phyloP scores from a whole-genome alignment of 495 filamentous ascomycete species.

The Penicillium goetzii region DNA sequence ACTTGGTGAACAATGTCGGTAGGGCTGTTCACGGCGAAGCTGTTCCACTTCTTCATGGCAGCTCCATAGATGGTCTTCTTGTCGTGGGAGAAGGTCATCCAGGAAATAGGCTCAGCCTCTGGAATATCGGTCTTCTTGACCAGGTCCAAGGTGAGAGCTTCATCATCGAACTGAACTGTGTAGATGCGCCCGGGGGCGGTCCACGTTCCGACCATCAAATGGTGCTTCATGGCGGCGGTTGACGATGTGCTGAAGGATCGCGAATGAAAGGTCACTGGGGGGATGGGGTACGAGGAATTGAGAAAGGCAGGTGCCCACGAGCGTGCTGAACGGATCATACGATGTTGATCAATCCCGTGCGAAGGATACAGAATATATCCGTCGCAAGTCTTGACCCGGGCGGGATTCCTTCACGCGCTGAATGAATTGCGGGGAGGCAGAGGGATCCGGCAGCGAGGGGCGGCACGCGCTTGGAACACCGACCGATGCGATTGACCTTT shows the following conservation, averaged over 20 bases:
- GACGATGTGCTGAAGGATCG: conserved; percentile 26
- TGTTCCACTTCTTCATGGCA: conserved; percentile 88
- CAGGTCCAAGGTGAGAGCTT: conserved; percentile 67
- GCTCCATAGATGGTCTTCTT: conserved; percentile 85
- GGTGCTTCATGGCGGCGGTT: conserved; percentile 66
- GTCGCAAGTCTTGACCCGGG: conserved; percentile 15
- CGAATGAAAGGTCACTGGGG: background rate
- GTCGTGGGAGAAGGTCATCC: conserved; percentile 85
- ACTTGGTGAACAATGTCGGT: conserved; percentile 75
- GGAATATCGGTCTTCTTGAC: conserved; percentile 80
- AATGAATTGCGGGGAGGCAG: conserved; percentile 13
- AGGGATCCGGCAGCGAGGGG: conserved; percentile 22
- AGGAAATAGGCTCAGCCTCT: conserved; percentile 81
- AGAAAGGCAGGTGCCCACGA: background rate
- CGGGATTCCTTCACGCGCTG: background rate
- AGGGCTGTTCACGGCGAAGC: conserved; percentile 74
- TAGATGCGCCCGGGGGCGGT: conserved; percentile 84
- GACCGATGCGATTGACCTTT: background rate
- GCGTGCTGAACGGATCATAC: conserved; percentile 11
- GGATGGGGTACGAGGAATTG: background rate
- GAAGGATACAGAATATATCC: conserved; percentile 29
- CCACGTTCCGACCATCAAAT: conserved; percentile 85
- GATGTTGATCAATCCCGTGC: conserved; percentile 19
- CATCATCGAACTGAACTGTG: conserved; percentile 81
- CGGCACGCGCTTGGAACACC: conserved; percentile 16